These are phyloP conservation scores for Backusella tuberculispora DNA, from an alignment of 192 early-diverging fungal genomes.

Conservation along the genomic window DNA sequence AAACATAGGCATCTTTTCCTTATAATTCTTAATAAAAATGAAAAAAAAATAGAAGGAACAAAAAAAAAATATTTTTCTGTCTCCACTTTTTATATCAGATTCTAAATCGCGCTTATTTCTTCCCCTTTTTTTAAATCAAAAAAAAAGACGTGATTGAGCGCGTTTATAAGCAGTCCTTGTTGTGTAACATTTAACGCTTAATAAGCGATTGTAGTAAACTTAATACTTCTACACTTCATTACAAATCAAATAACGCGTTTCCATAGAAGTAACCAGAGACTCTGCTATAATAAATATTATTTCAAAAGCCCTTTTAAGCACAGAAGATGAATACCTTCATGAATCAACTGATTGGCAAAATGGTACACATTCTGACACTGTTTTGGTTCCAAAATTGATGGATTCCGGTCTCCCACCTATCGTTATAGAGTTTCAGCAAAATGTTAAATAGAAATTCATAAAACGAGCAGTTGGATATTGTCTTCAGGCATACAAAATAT, in stretches of 20 bases:
- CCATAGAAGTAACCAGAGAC: too few relatives aligned
- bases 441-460: too few relatives aligned
- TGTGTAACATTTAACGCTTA: not conserved
- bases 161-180: constrained; percentile 1
- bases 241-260: not conserved
- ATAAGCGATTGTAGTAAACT: not conserved
- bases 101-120: not conserved
- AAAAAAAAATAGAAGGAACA: not conserved
- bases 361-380: not conserved
- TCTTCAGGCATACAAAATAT: constrained; percentile 5
- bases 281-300: too few relatives aligned
- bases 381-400: constrained; percentile 1
- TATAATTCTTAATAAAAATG: not conserved
- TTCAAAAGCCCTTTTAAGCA: too few relatives aligned
- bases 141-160: constrained; percentile 5
- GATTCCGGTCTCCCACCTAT: constrained; percentile 9
- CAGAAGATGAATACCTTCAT: too few relatives aligned
- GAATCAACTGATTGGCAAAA: too few relatives aligned
- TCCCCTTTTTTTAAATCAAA: not conserved
- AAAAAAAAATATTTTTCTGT: not conserved
- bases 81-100: not conserved
- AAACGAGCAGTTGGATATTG: too few relatives aligned
- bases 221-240: not conserved
- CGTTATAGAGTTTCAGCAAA: not conserved
- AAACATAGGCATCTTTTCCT: constrained; percentile 36